These are phyloP conservation scores for Rhypophila decipiens DNA, from an alignment of 495 filamentous ascomycete species.

Conservation along the genomic window DNA sequence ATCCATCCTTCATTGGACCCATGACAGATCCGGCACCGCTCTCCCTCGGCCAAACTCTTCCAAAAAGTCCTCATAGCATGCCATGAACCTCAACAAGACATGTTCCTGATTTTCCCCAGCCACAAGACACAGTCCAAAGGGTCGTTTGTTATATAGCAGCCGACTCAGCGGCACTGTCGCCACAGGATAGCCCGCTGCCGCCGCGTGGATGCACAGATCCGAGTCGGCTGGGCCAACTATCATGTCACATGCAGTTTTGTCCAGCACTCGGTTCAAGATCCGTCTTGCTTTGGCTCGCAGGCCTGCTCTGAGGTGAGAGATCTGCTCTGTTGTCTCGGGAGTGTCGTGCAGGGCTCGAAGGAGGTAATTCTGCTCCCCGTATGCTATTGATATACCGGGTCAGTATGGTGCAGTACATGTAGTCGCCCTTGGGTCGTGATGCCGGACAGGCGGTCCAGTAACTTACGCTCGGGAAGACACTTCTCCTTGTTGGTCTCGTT, in stretches of 20 bases:
- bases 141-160: conserved; percentile 26
- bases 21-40: conserved; percentile 9
- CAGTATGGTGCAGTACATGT: background rate
- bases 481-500: conserved; percentile 18
- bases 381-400: conserved; percentile 4
- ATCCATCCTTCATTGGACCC: background rate
- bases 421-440: background rate
- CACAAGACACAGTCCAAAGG: conserved; percentile 27
- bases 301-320: conserved; percentile 8
- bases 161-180: conserved; percentile 27
- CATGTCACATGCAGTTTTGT: conserved; percentile 17
- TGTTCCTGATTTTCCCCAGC: conserved; percentile 19
- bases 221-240: conserved; percentile 26
- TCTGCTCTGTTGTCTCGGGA: conserved; percentile 10
- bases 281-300: background rate
- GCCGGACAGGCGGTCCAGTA: background rate
- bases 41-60: conserved; percentile 12
- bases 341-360: conserved; percentile 16
- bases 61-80: conserved; percentile 22
- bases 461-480: conserved; percentile 19
- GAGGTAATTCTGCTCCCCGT: conserved; percentile 17
- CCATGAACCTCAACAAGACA: conserved; percentile 23
- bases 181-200: conserved; percentile 29
- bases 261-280: conserved; percentile 10
- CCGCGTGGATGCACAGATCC: conserved; percentile 23